Evolutionary conservation across 352 stramenopile species (phyloP), one percentile per base, ranked within the genome.

Genomic region (Lagenidium sp.): DNA sequence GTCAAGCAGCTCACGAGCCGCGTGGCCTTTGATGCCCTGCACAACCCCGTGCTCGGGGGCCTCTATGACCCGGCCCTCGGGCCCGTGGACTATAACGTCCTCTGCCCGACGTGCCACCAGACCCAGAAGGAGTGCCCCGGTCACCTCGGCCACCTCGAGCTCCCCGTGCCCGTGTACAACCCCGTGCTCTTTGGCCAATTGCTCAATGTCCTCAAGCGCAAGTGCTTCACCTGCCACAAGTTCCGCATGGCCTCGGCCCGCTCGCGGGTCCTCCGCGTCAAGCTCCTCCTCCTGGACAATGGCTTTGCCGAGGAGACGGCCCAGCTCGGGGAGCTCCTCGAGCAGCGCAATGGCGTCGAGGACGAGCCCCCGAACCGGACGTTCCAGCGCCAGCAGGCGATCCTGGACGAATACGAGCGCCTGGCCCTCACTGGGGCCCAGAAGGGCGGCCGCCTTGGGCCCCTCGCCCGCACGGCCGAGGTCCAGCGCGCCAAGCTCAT

Each of bases 161-260:
- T 99, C 30, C 93, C 89, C 44, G 89, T 99, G 25, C 96, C 96
- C 6, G 78, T 99, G 25, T 99, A 99, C 62, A 97, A 99, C 67
- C 96, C 97, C 0, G 74, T 99, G 31, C 76, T 99, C 16, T 99
- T 99, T 51, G 36, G 47, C 1, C 80, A 94, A 28, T 70, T 99
- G 63, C 70, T 98, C 48, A 95, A 88, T 38, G 62, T 99, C 23
- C 75, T 99, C 52, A 93, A 96, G 59, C 80, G 83, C 63, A 99
- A 99, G 63, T 99, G 97, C 83, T 94, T 99, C 43, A 89, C 80
- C 43, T 99, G 97, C 81, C 95, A 99, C 79, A 96, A 97, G 56
- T 97, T 99, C 55, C 79, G 85, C 49, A 56, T 93, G 20, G 61
- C 78, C 7, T 79, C 78, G 36, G 65, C 75, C 21, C 53, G 71